A percentile compares a stretch with the other conserved stretches of the same genome.
These are phyloP conservation scores for Trametes villosa DNA, from an alignment of 768 basidiomycete genomes.

Conservation along the genomic window DNA sequence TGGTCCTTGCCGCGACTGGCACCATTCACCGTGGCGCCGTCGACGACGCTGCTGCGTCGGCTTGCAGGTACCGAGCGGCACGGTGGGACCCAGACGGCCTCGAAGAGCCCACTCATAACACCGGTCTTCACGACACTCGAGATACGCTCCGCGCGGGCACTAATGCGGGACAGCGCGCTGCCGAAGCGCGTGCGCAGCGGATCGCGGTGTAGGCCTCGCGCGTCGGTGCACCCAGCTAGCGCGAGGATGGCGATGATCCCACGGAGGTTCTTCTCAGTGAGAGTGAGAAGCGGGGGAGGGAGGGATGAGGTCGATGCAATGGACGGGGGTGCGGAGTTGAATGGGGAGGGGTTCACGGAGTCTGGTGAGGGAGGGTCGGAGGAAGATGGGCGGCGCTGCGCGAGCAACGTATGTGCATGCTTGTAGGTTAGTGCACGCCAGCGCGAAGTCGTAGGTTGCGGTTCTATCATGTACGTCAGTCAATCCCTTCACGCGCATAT, in stretches of 20 bases:
- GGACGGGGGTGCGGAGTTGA: conserved; percentile 23
- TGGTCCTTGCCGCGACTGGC: not conserved
- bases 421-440: conserved; percentile 42
- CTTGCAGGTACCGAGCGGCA: not conserved
- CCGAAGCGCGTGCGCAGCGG: conserved; percentile 37
- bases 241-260: conserved; percentile 40
- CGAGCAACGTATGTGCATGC: conserved; percentile 32
- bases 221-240: conserved; percentile 36
- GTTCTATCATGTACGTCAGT: conserved; percentile 29
- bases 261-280: conserved; percentile 31
- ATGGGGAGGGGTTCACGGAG: conserved; percentile 29
- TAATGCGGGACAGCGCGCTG: conserved; percentile 31
- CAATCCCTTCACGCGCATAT: not conserved
- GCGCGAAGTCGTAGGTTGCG: conserved; percentile 40
- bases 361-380: conserved; percentile 20
- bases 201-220: conserved; percentile 33
- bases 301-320: conserved; percentile 20
- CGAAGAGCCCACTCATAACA: conserved; percentile 39
- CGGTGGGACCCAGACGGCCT: conserved; percentile 30
- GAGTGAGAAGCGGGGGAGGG: conserved; percentile 21
- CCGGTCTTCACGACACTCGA: conserved; percentile 36
- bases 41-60: conserved; percentile 1
- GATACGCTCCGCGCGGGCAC: conserved; percentile 34
- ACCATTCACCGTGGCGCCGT: conserved; percentile 2
- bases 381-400: conserved; percentile 8